These are phyloP conservation scores for Caryopteris hybrid DNA, from an alignment of 305 asterid genomes.

Conservation along the genomic window DNA sequence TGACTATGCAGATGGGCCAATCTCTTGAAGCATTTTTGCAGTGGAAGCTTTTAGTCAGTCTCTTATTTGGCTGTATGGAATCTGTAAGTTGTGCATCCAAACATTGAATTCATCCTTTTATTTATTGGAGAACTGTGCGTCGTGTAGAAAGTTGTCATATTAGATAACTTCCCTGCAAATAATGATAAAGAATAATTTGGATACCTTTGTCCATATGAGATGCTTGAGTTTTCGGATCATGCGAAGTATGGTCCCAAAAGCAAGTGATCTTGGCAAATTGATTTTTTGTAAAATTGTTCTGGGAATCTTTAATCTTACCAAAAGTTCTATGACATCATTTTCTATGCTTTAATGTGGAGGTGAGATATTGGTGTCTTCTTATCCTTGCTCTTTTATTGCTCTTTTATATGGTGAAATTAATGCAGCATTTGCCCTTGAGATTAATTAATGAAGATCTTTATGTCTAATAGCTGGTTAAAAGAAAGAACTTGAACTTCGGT, in stretches of 20 bases:
- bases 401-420: constrained; percentile 2
- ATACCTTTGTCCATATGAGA: background rate
- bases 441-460: background rate
- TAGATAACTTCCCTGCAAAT: constrained; percentile 1
- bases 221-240: constrained; percentile 5
- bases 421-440: background rate
- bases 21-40: constrained; percentile 92
- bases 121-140: background rate
- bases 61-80: constrained; percentile 75
- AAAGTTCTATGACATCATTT: background rate
- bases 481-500: background rate
- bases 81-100: constrained; percentile 61
- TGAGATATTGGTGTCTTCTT: background rate
- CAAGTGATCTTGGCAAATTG: background rate
- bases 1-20: constrained; percentile 85
- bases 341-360: background rate
- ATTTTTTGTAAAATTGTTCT: background rate
- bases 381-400: background rate
- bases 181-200: background rate
- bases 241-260: background rate
- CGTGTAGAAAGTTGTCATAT: background rate
- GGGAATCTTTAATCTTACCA: too few species aligned
- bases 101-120: background rate
- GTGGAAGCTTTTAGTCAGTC: constrained; percentile 78
- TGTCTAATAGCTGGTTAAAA: background rate